Conservation (phyloP, 2,329 filamentous ascomycete genomes). For the Aschersonia sp. region DNA sequence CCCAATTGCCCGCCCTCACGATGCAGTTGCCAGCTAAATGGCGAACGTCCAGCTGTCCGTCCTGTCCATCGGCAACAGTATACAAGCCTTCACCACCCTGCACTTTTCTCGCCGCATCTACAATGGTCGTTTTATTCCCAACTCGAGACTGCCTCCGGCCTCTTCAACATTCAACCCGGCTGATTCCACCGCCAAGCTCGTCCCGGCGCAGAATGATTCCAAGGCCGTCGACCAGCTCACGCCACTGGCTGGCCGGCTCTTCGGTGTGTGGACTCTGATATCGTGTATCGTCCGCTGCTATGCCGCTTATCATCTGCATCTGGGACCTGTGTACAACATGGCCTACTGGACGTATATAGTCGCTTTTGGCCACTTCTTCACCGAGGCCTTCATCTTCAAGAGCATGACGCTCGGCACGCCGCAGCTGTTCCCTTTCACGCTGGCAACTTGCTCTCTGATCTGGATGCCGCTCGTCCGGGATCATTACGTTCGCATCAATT, state of each 20-base stretch:
- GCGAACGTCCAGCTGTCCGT: conserved; percentile 51
- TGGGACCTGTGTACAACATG: conserved; percentile 63
- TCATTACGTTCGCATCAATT: conserved; percentile 44
- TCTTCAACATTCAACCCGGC: conserved; percentile 31
- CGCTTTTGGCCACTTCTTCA: conserved; percentile 63
- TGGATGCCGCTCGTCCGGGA: conserved; percentile 57
- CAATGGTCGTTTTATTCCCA: conserved; percentile 45
- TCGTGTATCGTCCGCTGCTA: conserved; percentile 66
- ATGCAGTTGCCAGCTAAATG: neutral
- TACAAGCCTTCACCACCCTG: conserved; percentile 71
- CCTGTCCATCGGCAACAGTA: conserved; percentile 68
- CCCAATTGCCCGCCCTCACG: neutral
- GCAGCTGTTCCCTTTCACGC: conserved; percentile 38
- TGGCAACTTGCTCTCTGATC: conserved; percentile 34
- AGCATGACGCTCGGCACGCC: conserved; percentile 51
- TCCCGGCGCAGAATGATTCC: conserved; percentile 27
- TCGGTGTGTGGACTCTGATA: conserved; percentile 79
- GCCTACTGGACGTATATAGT: conserved; percentile 71
- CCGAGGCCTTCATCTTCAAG: conserved; percentile 68
- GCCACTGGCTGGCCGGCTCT: conserved; percentile 62
- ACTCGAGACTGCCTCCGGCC: conserved; percentile 26
- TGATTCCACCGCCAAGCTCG: conserved; percentile 37
- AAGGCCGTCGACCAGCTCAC: conserved; percentile 49
- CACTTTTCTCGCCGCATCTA: conserved; percentile 82
- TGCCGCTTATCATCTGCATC: conserved; percentile 67